Conservation (phyloP, 2,329 filamentous ascomycete species). For the Bipolaris victoriae region DNA sequence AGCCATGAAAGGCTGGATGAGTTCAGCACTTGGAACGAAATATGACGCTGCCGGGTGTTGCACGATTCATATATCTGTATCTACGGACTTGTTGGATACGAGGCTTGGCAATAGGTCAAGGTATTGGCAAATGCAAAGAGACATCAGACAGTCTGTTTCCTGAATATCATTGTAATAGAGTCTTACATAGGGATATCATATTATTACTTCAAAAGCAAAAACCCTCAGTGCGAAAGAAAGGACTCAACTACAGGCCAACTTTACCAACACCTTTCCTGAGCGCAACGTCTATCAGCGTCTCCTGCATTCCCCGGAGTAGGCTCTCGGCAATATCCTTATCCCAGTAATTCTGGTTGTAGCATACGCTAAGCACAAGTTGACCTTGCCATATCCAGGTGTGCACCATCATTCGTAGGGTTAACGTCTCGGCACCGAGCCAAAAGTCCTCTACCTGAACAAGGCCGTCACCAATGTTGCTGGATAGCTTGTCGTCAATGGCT, state of each 20-base stretch:
- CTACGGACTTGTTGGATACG: no score
- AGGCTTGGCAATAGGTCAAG: no score
- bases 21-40: no score
- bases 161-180: no score
- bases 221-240: no score
- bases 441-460: conserved; percentile 29
- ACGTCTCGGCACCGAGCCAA: conserved; percentile 31
- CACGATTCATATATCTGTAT: no score
- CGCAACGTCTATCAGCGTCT: conserved; percentile 23
- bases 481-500: conserved; percentile 26
- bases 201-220: no score
- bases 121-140: no score
- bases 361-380: conserved; percentile 27
- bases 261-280: background rate
- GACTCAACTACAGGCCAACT: background rate
- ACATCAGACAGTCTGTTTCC: no score
- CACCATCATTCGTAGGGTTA: conserved; percentile 35
- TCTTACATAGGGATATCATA: no score
- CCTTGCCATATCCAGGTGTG: conserved; percentile 32
- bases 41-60: no score
- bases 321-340: conserved; percentile 17
- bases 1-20: no score
- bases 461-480: conserved; percentile 20
- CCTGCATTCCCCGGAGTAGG: conserved; percentile 23
- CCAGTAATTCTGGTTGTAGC: conserved; percentile 34